Evolutionary conservation across 306 rosid species (phyloP).

Genomic region (Argentina anserina): DNA sequence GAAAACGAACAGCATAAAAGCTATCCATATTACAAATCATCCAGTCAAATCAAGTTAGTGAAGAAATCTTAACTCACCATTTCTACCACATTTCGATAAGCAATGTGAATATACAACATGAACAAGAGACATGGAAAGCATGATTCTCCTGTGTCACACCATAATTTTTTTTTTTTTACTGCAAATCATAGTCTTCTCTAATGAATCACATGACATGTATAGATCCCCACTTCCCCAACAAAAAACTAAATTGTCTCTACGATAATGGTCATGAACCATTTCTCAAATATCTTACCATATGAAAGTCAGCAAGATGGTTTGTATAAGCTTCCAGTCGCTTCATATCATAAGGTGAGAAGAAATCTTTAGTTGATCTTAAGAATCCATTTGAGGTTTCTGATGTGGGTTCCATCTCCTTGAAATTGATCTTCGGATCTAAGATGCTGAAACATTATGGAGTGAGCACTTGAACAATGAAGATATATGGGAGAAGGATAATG

Average conservation of each 20-base stretch:
- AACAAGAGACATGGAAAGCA: neutral
- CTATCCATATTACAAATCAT: neutral
- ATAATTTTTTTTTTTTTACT: neutral
- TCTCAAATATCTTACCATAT: slow-evolving; percentile 56
- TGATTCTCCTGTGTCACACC: neutral
- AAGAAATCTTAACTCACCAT: neutral
- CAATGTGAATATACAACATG: neutral
- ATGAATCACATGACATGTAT: neutral
- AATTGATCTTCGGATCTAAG: slow-evolving; percentile 83
- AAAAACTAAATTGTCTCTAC: neutral
- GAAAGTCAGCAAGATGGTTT: slow-evolving; percentile 72
- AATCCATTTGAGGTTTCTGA: slow-evolving; percentile 30
- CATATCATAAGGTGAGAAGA: slow-evolving; percentile 79
- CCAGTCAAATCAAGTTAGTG: neutral
- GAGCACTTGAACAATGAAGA: slow-evolving; percentile 26
- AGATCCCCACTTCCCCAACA: neutral
- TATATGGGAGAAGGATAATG: slow-evolving; percentile 12
- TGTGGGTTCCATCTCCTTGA: slow-evolving; percentile 44
- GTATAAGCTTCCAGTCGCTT: slow-evolving; percentile 90
- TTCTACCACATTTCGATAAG: neutral
- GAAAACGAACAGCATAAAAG: neutral
- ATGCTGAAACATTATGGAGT: slow-evolving; percentile 52
- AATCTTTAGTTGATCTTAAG: slow-evolving; percentile 49
- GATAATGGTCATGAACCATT: neutral
- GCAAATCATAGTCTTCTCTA: neutral